Conservation (phyloP, 306 rosid species). For the Hylodesmum podocarpum region DNA sequence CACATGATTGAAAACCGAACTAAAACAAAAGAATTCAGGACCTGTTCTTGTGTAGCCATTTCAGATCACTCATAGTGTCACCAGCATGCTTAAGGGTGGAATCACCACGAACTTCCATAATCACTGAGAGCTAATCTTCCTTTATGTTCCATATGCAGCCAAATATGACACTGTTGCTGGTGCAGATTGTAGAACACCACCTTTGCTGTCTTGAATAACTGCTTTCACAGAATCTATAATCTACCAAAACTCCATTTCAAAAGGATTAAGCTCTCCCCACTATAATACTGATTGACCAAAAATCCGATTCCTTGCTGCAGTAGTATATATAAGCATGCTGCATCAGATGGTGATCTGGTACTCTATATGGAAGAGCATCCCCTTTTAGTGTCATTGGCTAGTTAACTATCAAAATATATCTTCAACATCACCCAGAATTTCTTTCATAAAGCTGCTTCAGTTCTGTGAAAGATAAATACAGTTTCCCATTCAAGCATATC, state of each 20-base stretch:
- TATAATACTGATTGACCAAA: neutral
- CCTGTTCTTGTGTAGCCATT: slow-evolving; percentile 10
- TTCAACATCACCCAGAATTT: slow-evolving; percentile 26
- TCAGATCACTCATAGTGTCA: slow-evolving; percentile 5
- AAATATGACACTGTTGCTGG: slow-evolving; percentile 1
- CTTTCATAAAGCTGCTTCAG: slow-evolving; percentile 44
- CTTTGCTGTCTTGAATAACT: slow-evolving; percentile 19
- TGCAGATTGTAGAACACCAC: neutral
- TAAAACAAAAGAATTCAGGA: slow-evolving; percentile 5
- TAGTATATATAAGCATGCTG: slow-evolving; percentile 17
- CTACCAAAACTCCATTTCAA: neutral
- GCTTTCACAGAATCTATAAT: neutral
- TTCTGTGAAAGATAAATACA: slow-evolving; percentile 27
- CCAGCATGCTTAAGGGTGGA: slow-evolving; percentile 11
- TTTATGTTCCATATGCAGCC: neutral
- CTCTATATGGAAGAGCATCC: slow-evolving; percentile 9
- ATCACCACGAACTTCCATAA: slow-evolving; percentile 8
- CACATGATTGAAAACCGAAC: slow-evolving; percentile 9
- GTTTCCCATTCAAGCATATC: slow-evolving; percentile 46
- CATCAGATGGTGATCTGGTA: slow-evolving; percentile 12
- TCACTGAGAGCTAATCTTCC: neutral
- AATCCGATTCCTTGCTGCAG: slow-evolving; percentile 8
- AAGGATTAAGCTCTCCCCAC: neutral
- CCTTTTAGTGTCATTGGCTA: slow-evolving; percentile 20
- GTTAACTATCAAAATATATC: slow-evolving; percentile 19